These are phyloP conservation scores for Bocquillonia castaneifolia DNA, from an alignment of 441 rosid species.

Conservation along the genomic window DNA sequence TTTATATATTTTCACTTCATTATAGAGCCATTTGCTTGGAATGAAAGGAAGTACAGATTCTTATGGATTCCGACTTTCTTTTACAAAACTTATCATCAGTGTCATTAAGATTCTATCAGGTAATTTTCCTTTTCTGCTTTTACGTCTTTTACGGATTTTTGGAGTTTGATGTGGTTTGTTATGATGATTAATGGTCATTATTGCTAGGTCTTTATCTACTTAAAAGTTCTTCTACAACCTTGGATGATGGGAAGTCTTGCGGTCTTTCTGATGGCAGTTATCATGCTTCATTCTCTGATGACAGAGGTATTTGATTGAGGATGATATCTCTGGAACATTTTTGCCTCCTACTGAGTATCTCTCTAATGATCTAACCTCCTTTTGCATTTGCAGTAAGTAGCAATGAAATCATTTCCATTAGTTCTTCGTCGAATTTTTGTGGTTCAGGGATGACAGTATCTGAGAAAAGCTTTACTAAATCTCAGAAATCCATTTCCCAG, in stretches of 20 bases:
- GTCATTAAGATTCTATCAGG: constrained; percentile 78
- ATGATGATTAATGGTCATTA: constrained; percentile 27
- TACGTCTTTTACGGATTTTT: not conserved
- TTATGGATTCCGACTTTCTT: constrained; percentile 42
- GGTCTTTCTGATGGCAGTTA: constrained; percentile 35
- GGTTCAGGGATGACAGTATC: constrained; percentile 37
- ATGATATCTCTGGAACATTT: constrained; percentile 16
- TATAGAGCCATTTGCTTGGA: constrained; percentile 74
- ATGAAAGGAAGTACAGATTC: constrained; percentile 45
- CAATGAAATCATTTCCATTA: constrained; percentile 45
- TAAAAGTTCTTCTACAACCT: constrained; percentile 30
- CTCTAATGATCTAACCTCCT: constrained; percentile 14
- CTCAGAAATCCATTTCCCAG: constrained; percentile 43
- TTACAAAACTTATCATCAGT: constrained; percentile 51
- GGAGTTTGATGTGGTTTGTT: constrained; percentile 11
- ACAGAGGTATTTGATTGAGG: constrained; percentile 45
- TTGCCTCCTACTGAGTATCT: constrained; percentile 11
- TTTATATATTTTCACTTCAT: constrained; percentile 3
- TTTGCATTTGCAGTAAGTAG: constrained; percentile 45
- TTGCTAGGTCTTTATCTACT: constrained; percentile 52
- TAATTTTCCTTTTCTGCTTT: constrained; percentile 24
- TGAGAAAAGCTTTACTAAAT: constrained; percentile 36
- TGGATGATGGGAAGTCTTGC: constrained; percentile 26
- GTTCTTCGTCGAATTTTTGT: constrained; percentile 47
- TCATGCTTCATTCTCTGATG: constrained; percentile 29